Conservation (phyloP, 2,329 filamentous ascomycete genomes). For the Diaporthe sp. region DNA sequence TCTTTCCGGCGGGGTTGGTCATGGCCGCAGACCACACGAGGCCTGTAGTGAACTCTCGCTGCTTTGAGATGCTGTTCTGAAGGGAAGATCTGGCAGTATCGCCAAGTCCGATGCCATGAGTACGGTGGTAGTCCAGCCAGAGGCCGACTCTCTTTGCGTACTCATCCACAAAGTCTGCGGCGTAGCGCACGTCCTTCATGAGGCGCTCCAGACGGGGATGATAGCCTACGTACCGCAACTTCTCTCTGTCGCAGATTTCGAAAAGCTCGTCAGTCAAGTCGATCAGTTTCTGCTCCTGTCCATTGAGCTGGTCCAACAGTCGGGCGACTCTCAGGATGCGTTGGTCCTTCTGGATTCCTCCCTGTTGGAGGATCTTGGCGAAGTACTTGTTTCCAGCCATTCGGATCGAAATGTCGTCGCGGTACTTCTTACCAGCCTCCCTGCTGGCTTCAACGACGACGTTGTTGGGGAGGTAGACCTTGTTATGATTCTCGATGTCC, state of each 20-base stretch:
- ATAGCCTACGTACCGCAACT: slow-evolving; percentile 1
- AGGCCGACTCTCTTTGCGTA: slow-evolving; percentile 31
- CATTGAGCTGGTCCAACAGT: slow-evolving; percentile 9
- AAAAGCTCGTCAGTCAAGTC: slow-evolving; percentile 10
- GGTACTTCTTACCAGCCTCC: not conserved
- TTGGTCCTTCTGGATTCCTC: not conserved
- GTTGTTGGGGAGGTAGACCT: slow-evolving; percentile 5
- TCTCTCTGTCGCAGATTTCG: slow-evolving; percentile 14
- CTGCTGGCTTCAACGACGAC: slow-evolving; percentile 12
- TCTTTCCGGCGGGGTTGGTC: slow-evolving; percentile 18
- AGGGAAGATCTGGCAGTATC: not conserved
- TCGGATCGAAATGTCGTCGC: not conserved
- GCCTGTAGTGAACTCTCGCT: slow-evolving; percentile 8
- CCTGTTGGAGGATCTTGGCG: not conserved
- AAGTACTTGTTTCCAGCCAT: slow-evolving; percentile 16
- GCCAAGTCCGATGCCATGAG: not conserved
- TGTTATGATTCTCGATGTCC: slow-evolving; percentile 7
- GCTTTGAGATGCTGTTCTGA: not conserved
- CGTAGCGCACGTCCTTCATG: not conserved
- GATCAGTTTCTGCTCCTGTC: slow-evolving; percentile 9
- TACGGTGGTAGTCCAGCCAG: slow-evolving; percentile 11
- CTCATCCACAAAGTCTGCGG: slow-evolving; percentile 24
- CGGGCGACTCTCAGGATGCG: slow-evolving; percentile 25
- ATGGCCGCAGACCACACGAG: slow-evolving; percentile 21
- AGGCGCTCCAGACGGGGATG: slow-evolving; percentile 10